These are phyloP conservation scores for Aspergillus carbonarius DNA, from an alignment of 2,329 filamentous ascomycete species.

Conservation along the genomic window DNA sequence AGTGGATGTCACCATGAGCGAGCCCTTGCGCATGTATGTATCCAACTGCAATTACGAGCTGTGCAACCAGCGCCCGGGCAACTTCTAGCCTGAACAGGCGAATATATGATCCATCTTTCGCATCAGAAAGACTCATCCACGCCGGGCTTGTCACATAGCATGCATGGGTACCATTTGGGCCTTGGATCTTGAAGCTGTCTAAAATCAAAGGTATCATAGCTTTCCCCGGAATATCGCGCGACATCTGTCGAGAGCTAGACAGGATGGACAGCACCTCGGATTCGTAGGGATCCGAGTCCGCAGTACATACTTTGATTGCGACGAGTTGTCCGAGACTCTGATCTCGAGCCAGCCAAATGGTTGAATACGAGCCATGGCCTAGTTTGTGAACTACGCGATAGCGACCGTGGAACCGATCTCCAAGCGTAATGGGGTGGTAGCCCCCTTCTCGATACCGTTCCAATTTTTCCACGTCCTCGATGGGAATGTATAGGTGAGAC, in stretches of 20 bases:
- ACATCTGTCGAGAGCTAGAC: neutral
- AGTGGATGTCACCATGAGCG: constrained; percentile 30
- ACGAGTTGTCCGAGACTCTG: constrained; percentile 22
- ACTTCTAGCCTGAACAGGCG: constrained; percentile 14
- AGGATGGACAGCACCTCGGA: constrained; percentile 3
- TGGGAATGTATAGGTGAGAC: neutral
- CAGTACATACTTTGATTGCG: constrained; percentile 29
- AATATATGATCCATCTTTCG: constrained; percentile 10
- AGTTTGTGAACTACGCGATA: constrained; percentile 45
- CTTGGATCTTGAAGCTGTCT: constrained; percentile 12
- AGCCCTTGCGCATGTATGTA: constrained; percentile 29
- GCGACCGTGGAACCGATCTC: constrained; percentile 28
- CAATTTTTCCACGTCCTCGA: constrained; percentile 3
- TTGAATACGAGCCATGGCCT: constrained; percentile 41
- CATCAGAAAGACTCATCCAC: constrained; percentile 11
- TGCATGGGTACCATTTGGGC: constrained; percentile 11
- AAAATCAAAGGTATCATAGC: constrained; percentile 10
- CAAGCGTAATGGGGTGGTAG: constrained; percentile 32
- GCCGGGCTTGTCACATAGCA: constrained; percentile 13
- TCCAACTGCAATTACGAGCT: constrained; percentile 21
- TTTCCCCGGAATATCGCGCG: neutral
- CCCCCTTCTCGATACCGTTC: constrained; percentile 24
- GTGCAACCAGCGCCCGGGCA: constrained; percentile 19
- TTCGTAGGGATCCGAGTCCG: constrained; percentile 19
- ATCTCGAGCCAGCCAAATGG: constrained; percentile 30